Evolutionary conservation across 2,329 filamentous ascomycete species (phyloP).

Genomic region (Domatiomyces globalis): DNA sequence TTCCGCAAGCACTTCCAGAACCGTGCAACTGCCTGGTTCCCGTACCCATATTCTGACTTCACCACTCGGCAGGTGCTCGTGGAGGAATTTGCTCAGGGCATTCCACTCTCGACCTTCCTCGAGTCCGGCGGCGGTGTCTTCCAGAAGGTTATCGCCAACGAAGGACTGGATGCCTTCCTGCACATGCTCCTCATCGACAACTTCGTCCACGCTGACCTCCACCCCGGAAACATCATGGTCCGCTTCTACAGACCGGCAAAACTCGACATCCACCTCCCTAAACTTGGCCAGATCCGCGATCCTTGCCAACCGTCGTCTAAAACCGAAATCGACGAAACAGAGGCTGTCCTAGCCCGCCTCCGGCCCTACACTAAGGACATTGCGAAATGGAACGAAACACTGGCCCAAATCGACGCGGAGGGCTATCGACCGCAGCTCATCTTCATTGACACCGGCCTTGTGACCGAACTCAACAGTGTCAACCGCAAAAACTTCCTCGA

Average conservation of each 20-base stretch:
- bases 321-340: slow-evolving; percentile 61
- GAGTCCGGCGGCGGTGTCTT: slow-evolving; percentile 87
- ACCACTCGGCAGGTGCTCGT: slow-evolving; percentile 84
- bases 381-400: slow-evolving; percentile 57
- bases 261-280: slow-evolving; percentile 47
- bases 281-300: slow-evolving; percentile 23
- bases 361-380: slow-evolving; percentile 57
- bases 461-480: slow-evolving; percentile 76
- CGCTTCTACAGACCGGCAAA: slow-evolving; percentile 81
- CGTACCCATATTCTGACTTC: slow-evolving; percentile 82
- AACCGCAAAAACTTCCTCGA: slow-evolving; percentile 89
- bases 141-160: slow-evolving; percentile 84
- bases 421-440: slow-evolving; percentile 88
- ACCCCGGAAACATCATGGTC: slow-evolving; percentile 98
- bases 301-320: slow-evolving; percentile 31
- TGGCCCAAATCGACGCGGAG: slow-evolving; percentile 65
- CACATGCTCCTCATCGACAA: slow-evolving; percentile 96
- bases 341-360: slow-evolving; percentile 68
- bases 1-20: slow-evolving; percentile 87
- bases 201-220: slow-evolving; percentile 90
- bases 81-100: slow-evolving; percentile 90
- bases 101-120: slow-evolving; percentile 78
- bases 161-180: slow-evolving; percentile 88
- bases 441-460: slow-evolving; percentile 92
- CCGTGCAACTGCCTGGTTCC: slow-evolving; percentile 88